Evolutionary conservation across 148 eudicot genomes (phyloP).

Genomic region (Chenopodium album): DNA sequence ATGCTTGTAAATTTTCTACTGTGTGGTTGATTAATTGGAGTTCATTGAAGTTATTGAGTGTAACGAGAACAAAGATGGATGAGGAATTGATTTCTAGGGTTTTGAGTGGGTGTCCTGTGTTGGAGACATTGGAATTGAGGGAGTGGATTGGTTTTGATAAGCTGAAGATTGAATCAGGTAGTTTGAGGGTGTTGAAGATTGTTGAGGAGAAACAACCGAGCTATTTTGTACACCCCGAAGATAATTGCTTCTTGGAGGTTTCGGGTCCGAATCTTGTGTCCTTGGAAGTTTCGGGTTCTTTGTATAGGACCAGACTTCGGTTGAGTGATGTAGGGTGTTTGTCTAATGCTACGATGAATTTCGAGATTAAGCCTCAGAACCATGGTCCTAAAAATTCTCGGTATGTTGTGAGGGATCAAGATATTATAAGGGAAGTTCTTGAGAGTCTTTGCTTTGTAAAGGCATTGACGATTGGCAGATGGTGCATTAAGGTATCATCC

Average conservation of each 20-base stretch:
- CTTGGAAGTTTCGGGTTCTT: constrained; percentile 25
- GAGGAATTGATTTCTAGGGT: constrained; percentile 19
- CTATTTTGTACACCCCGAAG: background rate
- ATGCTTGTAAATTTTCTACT: constrained; percentile 4
- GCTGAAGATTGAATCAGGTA: constrained; percentile 19
- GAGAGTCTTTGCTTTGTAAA: constrained; percentile 27
- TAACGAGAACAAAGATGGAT: constrained; percentile 3
- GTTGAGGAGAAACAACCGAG: constrained; percentile 13
- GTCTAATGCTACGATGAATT: constrained; percentile 21
- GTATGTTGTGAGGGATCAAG: constrained; percentile 19
- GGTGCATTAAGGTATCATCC: constrained; percentile 23
- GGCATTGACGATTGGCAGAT: constrained; percentile 19
- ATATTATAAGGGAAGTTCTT: constrained; percentile 27
- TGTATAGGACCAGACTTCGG: constrained; percentile 23
- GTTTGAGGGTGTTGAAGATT: constrained; percentile 27
- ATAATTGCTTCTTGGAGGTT: constrained; percentile 17
- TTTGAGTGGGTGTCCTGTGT: constrained; percentile 30
- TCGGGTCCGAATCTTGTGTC: constrained; percentile 26
- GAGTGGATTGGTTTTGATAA: constrained; percentile 23
- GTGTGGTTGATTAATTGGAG: constrained; percentile 12
- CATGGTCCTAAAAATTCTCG: background rate
- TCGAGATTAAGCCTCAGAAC: background rate
- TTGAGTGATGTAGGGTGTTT: constrained; percentile 24
- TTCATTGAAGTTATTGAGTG: constrained; percentile 17
- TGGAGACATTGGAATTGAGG: constrained; percentile 28